A percentile compares a stretch with the other conserved stretches of the same genome.
phyloP scores from a whole-genome alignment of 352 stramenopile genomes.

The Phytopythium vexans region DNA sequence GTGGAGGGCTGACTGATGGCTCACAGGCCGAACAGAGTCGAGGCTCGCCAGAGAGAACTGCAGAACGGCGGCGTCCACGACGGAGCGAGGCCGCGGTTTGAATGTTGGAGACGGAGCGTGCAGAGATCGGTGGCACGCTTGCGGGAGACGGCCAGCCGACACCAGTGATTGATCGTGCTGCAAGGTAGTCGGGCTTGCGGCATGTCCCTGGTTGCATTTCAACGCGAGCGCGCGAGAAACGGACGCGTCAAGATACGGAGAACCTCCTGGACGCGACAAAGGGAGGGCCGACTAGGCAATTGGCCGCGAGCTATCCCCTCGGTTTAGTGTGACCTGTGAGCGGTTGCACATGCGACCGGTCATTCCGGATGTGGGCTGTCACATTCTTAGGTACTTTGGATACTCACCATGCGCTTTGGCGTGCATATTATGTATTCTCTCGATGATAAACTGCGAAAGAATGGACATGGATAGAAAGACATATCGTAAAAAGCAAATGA shows the following conservation, averaged over 20 bases:
- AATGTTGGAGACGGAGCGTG: background rate
- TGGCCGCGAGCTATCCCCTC: slow-evolving; percentile 5
- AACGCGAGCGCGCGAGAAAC: slow-evolving; percentile 7
- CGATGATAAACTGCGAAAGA: too few relatives aligned
- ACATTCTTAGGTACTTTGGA: slow-evolving; percentile 11
- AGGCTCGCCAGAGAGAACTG: background rate
- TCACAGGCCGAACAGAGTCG: slow-evolving; percentile 4
- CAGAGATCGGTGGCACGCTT: background rate
- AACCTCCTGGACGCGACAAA: slow-evolving; percentile 13
- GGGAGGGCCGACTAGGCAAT: background rate
- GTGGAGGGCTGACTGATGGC: slow-evolving; percentile 9
- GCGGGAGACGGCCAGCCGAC: slow-evolving; percentile 3
- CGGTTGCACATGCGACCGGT: background rate
- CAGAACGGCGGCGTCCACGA: background rate
- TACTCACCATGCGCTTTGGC: too few relatives aligned
- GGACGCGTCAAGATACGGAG: slow-evolving; percentile 22
- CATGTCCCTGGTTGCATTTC: slow-evolving; percentile 24
- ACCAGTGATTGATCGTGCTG: slow-evolving; percentile 5
- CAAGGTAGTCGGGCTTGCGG: slow-evolving; percentile 4
- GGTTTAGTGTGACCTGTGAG: slow-evolving; percentile 10
- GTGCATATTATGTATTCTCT: too few relatives aligned
- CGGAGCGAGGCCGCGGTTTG: background rate
- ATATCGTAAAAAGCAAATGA: background rate
- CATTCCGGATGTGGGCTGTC: slow-evolving; percentile 5
- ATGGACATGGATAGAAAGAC: too few relatives aligned